These are phyloP conservation scores for Choiromyces venosus DNA, from an alignment of 495 filamentous ascomycete species.

Conservation along the genomic window DNA sequence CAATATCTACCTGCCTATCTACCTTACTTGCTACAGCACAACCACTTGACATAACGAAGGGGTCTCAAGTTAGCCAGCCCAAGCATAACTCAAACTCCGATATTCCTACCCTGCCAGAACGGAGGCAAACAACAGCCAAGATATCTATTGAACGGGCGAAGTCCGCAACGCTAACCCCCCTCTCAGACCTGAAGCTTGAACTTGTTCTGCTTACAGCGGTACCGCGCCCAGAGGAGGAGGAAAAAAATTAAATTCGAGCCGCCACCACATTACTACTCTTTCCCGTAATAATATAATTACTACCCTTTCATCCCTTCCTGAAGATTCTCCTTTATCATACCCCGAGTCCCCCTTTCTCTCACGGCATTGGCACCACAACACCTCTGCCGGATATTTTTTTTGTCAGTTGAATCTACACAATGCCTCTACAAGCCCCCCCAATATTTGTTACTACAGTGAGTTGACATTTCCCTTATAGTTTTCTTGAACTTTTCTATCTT, in stretches of 20 bases:
- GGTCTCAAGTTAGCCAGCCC: too few species aligned
- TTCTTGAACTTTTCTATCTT: background rate
- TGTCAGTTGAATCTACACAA: background rate
- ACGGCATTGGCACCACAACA: background rate
- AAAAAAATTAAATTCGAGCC: background rate
- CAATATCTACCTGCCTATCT: background rate
- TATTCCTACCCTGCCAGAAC: background rate
- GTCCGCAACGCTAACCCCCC: background rate
- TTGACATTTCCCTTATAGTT: background rate
- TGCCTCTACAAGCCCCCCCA: constrained; percentile 17
- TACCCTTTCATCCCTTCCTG: background rate
- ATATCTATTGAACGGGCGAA: background rate
- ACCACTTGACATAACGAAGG: too few species aligned
- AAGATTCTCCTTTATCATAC: background rate
- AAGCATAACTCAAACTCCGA: too few species aligned
- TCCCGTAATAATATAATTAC: background rate
- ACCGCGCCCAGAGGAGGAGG: background rate
- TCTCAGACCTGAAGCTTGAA: background rate
- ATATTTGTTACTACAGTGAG: constrained; percentile 30
- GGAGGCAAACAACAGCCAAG: background rate
- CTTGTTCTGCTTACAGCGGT: background rate
- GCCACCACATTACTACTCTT: background rate
- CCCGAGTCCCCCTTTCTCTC: background rate
- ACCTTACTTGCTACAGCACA: too few species aligned
- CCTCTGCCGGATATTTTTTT: background rate